Evolutionary conservation across 106 monocot species (phyloP).

Genomic region (Apostasia ramifera): DNA sequence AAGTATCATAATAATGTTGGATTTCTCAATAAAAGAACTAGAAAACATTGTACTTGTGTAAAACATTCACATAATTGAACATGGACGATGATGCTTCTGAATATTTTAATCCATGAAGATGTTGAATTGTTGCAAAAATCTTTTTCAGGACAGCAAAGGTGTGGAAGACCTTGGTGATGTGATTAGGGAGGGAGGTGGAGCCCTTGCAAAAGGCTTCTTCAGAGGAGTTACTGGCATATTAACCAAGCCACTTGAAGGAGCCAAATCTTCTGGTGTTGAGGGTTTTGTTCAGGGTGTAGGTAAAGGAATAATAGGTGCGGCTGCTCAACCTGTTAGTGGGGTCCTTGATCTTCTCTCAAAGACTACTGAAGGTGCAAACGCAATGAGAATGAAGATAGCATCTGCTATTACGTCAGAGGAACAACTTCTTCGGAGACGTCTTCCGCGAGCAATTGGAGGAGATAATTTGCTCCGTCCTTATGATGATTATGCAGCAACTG

Average conservation of each 20-base stretch:
- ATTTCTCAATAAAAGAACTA: too few relatives aligned
- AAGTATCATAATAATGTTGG: too few relatives aligned
- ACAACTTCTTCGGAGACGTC: slow-evolving; percentile 69
- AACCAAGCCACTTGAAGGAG: slow-evolving; percentile 95
- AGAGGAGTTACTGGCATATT: slow-evolving; percentile 95
- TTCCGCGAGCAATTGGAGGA: slow-evolving; percentile 83
- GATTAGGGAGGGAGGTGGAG: slow-evolving; percentile 92
- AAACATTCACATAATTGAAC: too few relatives aligned
- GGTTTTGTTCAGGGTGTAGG: slow-evolving; percentile 97
- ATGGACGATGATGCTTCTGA: background rate
- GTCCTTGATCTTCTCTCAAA: slow-evolving; percentile 96
- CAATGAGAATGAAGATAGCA: slow-evolving; percentile 90
- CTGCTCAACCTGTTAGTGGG: slow-evolving; percentile 94
- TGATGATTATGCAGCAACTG: slow-evolving; percentile 78
- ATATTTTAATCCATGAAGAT: background rate
- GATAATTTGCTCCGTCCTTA: slow-evolving; percentile 85
- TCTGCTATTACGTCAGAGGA: slow-evolving; percentile 96
- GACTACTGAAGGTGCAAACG: slow-evolving; percentile 99
- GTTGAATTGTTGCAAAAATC: background rate
- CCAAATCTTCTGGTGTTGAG: slow-evolving; percentile 94
- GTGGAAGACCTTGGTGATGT: slow-evolving; percentile 94
- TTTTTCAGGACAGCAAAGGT: slow-evolving; percentile 85
- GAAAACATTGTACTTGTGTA: too few relatives aligned
- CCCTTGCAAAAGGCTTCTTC: slow-evolving; percentile 87
- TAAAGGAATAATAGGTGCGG: slow-evolving; percentile 95